Evolutionary conservation across 768 basidiomycete genomes (phyloP), one percentile per base, ranked within the genome.

Genomic region (Amanita inopinata): DNA sequence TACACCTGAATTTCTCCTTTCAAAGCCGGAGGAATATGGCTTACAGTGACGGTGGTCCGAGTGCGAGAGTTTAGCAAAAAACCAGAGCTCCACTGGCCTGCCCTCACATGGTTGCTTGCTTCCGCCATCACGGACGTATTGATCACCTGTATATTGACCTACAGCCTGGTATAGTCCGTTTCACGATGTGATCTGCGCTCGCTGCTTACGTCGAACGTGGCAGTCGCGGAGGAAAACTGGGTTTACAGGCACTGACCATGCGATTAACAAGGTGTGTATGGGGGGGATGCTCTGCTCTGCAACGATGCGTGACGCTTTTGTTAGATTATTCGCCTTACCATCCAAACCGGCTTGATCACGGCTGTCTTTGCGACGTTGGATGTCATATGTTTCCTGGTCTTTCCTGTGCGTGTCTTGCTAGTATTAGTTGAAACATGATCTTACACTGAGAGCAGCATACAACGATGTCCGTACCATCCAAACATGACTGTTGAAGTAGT

Each of bases 51-150:
- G 34, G 46, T 65, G 18, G 38, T 46, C 4, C 37, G 51, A 10
- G 35, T 63, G 43, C 56, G 50, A 24, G 33, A 51, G 6, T 65
- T 63, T 44, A 22, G 38, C 2, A 41, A 46, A 38, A 62, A 64
- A 46, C 57, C 57, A 11, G 40, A 56, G 36, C 53, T 63, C 2
- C 60, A 63, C 36, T 47, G 41, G 20, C 55, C 65, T 0, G 62
- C 63, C 1, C 54, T 66, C 14, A 44, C 57, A 1, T 77, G 75
- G 74, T 64, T 77, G 22, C 50, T 63, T 12, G 52, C 66, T 0
- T 63, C 71, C 9, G 67, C 66, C 4, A 54, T 63, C 8, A 64
- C 66, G 8, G 76, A 77, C 51, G 48, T 69, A 5, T 47, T 73
- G 7, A 77, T 78, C 37, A 68, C 76, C 1, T 42, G 53, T 0